phyloP scores from a whole-genome alignment of 768 basidiomycete genomes.

The Psilocybe cubensis region DNA sequence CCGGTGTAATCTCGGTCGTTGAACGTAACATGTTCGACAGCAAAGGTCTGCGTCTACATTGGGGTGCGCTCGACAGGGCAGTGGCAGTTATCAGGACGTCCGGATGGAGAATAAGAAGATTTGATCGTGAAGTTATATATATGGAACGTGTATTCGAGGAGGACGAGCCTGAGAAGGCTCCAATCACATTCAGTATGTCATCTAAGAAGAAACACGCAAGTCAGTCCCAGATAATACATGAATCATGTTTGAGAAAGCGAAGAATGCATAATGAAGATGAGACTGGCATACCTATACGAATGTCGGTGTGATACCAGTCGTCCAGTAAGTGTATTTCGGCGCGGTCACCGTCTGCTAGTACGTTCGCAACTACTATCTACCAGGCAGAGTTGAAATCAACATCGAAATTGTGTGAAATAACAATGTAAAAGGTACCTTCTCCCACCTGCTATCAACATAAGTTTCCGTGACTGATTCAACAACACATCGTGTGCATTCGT shows the following conservation, averaged over 20 bases:
- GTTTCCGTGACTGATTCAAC: not conserved
- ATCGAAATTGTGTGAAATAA: not conserved
- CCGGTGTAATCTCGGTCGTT: conserved; percentile 60
- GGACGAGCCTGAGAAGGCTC: conserved; percentile 37
- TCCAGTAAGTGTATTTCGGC: conserved; percentile 67
- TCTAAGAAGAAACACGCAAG: conserved; percentile 41
- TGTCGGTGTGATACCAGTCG: conserved; percentile 74
- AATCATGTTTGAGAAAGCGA: no score
- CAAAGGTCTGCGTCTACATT: conserved; percentile 88
- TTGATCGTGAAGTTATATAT: conserved; percentile 60
- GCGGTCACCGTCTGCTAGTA: conserved; percentile 39
- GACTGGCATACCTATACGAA: conserved; percentile 54
- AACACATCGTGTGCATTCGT: not conserved
- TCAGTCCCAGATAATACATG: no score
- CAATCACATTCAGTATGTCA: conserved; percentile 82
- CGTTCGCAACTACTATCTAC: conserved; percentile 45
- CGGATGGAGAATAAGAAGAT: conserved; percentile 87
- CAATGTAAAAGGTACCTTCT: not conserved
- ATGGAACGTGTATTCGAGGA: conserved; percentile 45
- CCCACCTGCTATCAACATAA: not conserved
- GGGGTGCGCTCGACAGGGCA: conserved; percentile 78
- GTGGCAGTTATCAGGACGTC: conserved; percentile 93
- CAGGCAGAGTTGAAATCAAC: conserved; percentile 43
- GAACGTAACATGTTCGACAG: conserved; percentile 66
- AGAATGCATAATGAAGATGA: no score